Evolutionary conservation across 2,329 filamentous ascomycete species (phyloP), one percentile per base, ranked within the genome.

Genomic region (Akanthomyces muscarius): DNA sequence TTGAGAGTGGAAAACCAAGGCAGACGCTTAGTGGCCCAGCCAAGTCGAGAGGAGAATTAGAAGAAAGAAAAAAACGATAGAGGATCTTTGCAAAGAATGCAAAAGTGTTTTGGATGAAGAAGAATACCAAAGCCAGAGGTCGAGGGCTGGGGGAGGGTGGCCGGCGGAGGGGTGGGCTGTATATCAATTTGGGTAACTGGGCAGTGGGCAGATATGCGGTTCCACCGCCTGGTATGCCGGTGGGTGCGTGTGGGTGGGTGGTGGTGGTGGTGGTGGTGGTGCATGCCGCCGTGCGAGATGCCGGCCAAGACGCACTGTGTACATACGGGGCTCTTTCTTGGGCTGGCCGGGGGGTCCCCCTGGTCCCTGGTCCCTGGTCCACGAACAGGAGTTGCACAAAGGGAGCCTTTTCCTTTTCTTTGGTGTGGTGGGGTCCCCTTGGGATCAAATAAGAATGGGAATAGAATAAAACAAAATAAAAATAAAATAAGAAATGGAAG

Each of bases 211-310:
- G 44, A 50, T 50, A 41, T 58, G 55, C 47, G 30, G 57, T 52
- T 42, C 57, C 23, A 52, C 57, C 48, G 38, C 38, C 38, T 61
- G 57, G 57, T 33, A 61, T 59, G 56, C 23, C 10, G 38, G 38
- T 41, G 38, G 38, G 38, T 41, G n/a, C n/a, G 53, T 30, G 8
- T 33, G n/a, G n/a, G 51, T 16, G 30, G 8, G 23, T 10, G n/a
- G 51, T 25, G 30, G 30, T 16, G 48, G 25, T 51, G 33, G 28
- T 45, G 42, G 18, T 25, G 21, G 56, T 50, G 56, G 44, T 50
- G 30, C 45, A 23, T 7, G 21, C 7, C 4, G 14, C 56, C n/a
- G 56, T 59, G 56, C 56, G n/a, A 51, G 56, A 51, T 42, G 36
- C 13, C 14, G 11, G 7, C 5, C 3, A 33, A 18, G 3, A 23